Evolutionary conservation across 2,329 filamentous ascomycete species (phyloP), one percentile per base, ranked within the genome.

Genomic region (Hypomyces rosellus): DNA sequence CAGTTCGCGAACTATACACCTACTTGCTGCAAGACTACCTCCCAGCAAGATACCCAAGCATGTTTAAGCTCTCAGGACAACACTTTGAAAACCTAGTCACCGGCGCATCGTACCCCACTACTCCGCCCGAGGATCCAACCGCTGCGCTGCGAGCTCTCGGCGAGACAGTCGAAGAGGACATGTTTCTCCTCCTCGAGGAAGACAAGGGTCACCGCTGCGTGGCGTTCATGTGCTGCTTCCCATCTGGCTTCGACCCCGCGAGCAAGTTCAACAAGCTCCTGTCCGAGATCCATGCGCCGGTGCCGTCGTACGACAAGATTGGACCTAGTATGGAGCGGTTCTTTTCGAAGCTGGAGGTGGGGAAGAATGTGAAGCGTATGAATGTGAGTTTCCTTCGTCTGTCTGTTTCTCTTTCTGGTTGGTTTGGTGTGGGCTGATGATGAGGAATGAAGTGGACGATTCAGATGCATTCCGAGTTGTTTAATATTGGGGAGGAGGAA

Each of bases 291-390:
- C 78, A 82, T 50, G 61, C 52, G 14, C 75, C 75, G 0, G 78
- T 81, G 36, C 78, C 78, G 0, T 66, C 67, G 1, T 81, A 79
- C 49, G 72, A 77, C 14, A 79, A 74, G 63, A 79, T 81, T 25
- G 76, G 72, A 0, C 58, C 65, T 0, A 80, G 76, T 52, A 79
- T 81, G 76, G 77, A 81, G 61, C 67, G 70, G 5, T 79, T 75
- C 59, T 80, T 81, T 53, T 57, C 59, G 3, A 70, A 68, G 44
- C 46, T 80, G 0, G 66, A 74, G 48, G 72, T 72, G 1, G 77
- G 76, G 0, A 77, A 69, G 59, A 68, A 64, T 43, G 73, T 73
- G 2, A 77, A 75, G 59, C 62, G 78, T n/a, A 61, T 72, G 4
- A 81, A 81, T 34, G 77, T 77, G 45, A 54, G 59, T 56, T 8